These are phyloP conservation scores for Furcasterigmium furcatum DNA, from an alignment of 2,329 filamentous ascomycete genomes.

Conservation along the genomic window DNA sequence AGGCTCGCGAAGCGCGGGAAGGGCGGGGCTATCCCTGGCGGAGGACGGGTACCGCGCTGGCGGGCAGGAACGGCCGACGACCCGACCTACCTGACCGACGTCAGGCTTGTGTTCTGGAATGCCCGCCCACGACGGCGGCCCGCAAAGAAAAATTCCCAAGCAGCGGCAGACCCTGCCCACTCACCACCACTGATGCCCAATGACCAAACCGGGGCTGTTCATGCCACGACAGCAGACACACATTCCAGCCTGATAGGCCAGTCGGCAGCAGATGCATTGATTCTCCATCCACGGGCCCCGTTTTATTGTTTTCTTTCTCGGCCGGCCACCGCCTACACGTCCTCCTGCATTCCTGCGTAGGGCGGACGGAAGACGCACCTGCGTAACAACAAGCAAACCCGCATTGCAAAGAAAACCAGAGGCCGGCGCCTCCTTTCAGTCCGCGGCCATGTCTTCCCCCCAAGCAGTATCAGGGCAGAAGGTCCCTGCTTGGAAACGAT, in stretches of 20 bases:
- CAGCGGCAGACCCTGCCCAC: constrained; percentile 10
- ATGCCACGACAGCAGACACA: constrained; percentile 5
- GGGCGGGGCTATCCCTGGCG: neutral
- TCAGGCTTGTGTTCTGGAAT: neutral
- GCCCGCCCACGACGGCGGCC: neutral
- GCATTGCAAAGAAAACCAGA: neutral
- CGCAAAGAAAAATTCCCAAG: constrained; percentile 5
- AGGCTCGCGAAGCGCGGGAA: neutral
- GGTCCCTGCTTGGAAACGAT: constrained; percentile 58
- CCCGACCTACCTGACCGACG: neutral
- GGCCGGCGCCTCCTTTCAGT: constrained; percentile 13
- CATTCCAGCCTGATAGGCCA: constrained; percentile 10
- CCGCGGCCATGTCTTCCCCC: constrained; percentile 36
- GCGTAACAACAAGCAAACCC: neutral
- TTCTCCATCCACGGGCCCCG: constrained; percentile 7
- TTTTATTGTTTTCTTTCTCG: constrained; percentile 1
- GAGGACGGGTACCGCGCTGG: neutral
- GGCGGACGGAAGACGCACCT: constrained; percentile 3
- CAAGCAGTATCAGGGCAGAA: constrained; percentile 37
- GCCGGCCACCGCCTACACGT: constrained; percentile 5
- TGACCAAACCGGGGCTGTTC: constrained; percentile 5
- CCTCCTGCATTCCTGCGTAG: constrained; percentile 8
- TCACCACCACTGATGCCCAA: constrained; percentile 9
- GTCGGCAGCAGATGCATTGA: constrained; percentile 8
- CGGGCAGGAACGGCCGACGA: neutral